phyloP scores from a whole-genome alignment of 768 basidiomycete species.

The Chalciporus sphaerocephalus region DNA sequence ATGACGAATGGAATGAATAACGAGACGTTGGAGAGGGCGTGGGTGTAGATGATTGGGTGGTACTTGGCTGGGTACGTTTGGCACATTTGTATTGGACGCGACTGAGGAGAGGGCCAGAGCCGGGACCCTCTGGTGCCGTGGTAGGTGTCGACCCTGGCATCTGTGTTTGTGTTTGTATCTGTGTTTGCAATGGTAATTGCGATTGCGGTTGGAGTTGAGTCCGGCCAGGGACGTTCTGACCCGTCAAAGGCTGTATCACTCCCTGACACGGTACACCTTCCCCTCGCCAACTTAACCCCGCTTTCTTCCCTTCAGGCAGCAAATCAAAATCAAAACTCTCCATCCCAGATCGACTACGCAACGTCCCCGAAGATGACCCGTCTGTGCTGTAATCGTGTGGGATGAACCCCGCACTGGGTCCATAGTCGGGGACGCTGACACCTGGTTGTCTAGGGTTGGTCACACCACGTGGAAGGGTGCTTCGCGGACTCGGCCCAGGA shows the following conservation, averaged over 20 bases:
- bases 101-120: slow-evolving; percentile 11
- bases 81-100: slow-evolving; percentile 32
- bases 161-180: too few species aligned
- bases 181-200: too few species aligned
- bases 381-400: slow-evolving; percentile 10
- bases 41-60: neutral
- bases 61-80: slow-evolving; percentile 6
- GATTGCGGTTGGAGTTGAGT: neutral
- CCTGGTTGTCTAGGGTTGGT: neutral
- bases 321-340: slow-evolving; percentile 29
- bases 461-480: neutral
- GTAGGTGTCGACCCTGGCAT: neutral
- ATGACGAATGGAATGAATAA: neutral
- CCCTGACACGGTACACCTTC: neutral
- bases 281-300: neutral
- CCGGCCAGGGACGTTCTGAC: too few species aligned
- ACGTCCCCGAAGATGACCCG: slow-evolving; percentile 7
- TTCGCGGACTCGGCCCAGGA: slow-evolving; percentile 2
- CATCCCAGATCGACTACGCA: slow-evolving; percentile 10
- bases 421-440: slow-evolving; percentile 7
- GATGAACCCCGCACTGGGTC: slow-evolving; percentile 31
- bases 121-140: too few species aligned
- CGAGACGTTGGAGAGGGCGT: neutral
- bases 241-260: too few species aligned
- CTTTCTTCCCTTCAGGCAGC: slow-evolving; percentile 11